These are phyloP conservation scores for Elymus sibiricus DNA, from an alignment of 176 grass and related monocot species.

Conservation along the genomic window DNA sequence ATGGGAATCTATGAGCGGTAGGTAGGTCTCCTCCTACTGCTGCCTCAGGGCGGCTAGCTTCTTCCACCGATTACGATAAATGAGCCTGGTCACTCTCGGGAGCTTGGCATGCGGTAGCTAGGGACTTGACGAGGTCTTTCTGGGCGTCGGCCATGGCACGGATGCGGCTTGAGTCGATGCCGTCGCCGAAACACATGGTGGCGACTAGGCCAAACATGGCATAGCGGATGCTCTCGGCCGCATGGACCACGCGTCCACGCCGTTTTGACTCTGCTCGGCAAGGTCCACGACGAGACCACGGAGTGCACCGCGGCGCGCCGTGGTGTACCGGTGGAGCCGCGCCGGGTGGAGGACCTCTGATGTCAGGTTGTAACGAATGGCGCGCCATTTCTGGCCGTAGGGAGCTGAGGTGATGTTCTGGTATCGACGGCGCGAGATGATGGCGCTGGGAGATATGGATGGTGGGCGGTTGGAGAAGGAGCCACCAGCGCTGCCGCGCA, in stretches of 20 bases:
- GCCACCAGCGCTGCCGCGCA: background rate
- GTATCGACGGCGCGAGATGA: background rate
- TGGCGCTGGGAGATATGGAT: background rate
- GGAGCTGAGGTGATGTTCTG: constrained; percentile 17
- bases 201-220: too few species aligned
- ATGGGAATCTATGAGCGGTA: background rate
- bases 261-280: background rate
- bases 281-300: background rate
- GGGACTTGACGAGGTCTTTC: constrained; percentile 14
- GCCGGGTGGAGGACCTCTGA: background rate
- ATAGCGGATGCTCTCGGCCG: background rate
- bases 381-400: background rate
- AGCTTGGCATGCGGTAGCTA: background rate
- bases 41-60: background rate
- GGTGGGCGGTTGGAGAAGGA: background rate
- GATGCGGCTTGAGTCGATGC: too few species aligned
- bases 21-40: constrained; percentile 12
- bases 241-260: background rate
- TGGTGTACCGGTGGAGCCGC: background rate
- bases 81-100: background rate
- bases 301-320: background rate
- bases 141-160: background rate
- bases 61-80: background rate
- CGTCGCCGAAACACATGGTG: too few species aligned
- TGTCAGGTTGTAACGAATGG: background rate